Evolutionary conservation across 495 filamentous ascomycete species (phyloP).

Genomic region (Xylaria palmicola): DNA sequence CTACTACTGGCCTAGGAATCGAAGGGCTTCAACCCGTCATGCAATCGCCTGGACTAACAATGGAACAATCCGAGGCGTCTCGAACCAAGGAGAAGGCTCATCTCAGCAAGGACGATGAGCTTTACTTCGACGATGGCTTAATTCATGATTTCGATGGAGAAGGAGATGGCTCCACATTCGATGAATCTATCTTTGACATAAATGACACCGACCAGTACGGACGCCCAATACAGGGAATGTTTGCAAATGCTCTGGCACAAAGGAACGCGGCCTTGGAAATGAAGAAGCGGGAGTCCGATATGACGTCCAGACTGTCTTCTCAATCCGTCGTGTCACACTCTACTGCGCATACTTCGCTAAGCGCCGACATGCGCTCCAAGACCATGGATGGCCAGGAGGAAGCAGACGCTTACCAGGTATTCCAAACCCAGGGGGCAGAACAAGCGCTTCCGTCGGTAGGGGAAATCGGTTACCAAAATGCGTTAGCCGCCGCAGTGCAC

Average conservation of each 20-base stretch:
- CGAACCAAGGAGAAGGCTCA: slow-evolving; percentile 18
- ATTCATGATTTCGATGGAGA: slow-evolving; percentile 50
- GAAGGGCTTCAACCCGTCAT: slow-evolving; percentile 29
- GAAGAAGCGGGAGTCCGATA: slow-evolving; percentile 40
- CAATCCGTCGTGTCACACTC: slow-evolving; percentile 43
- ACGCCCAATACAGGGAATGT: slow-evolving; percentile 50
- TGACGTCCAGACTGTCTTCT: slow-evolving; percentile 34
- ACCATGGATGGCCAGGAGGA: slow-evolving; percentile 7
- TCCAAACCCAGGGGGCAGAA: slow-evolving; percentile 20
- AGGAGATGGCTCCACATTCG: slow-evolving; percentile 59
- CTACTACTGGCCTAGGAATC: slow-evolving; percentile 34
- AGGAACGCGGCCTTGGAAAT: slow-evolving; percentile 25
- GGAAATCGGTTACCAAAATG: slow-evolving; percentile 69
- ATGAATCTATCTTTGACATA: slow-evolving; percentile 78
- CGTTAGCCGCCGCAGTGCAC: slow-evolving; percentile 75
- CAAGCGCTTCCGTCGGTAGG: slow-evolving; percentile 16
- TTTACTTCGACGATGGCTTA: slow-evolving; percentile 81
- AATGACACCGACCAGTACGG: slow-evolving; percentile 58
- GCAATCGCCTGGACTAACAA: not conserved
- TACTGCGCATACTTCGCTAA: slow-evolving; percentile 38
- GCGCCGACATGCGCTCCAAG: slow-evolving; percentile 26
- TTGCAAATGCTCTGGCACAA: slow-evolving; percentile 43
- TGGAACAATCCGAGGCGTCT: slow-evolving; percentile 6
- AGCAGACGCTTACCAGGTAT: slow-evolving; percentile 8
- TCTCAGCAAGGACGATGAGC: slow-evolving; percentile 61